Conservation (phyloP, 805 yeast genomes). For the Schwanniomyces sp. region DNA sequence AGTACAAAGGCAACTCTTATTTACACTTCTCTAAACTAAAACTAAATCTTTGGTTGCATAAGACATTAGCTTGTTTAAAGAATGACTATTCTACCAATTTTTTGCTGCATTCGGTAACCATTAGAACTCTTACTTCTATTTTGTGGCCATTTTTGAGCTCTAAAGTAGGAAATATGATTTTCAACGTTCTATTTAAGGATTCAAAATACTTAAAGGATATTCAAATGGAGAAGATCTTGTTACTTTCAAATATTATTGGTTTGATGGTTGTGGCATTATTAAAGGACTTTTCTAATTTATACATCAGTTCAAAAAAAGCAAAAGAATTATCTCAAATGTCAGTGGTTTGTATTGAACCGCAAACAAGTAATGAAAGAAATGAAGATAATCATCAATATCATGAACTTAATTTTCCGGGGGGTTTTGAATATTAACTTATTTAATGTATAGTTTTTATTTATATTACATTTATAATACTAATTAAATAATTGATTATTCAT, state of each 20-base stretch:
- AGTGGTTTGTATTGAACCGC: constrained; percentile 13
- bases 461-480: background rate
- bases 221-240: constrained; percentile 15
- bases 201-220: constrained; percentile 2
- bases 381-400: background rate
- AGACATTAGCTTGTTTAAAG: constrained; percentile 31
- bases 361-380: background rate
- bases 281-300: constrained; percentile 33
- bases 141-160: constrained; percentile 41
- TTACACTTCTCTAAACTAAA: constrained; percentile 9
- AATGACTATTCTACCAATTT: constrained; percentile 33
- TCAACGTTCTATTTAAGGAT: constrained; percentile 9
- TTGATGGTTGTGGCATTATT: constrained; percentile 30
- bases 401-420: background rate
- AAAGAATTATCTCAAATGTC: constrained; percentile 27
- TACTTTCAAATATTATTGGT: constrained; percentile 33
- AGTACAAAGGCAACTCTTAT: constrained; percentile 1
- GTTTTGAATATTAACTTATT: background rate
- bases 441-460: background rate
- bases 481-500: constrained; percentile 22
- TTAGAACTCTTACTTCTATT: constrained; percentile 31
- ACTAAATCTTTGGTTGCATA: constrained; percentile 15
- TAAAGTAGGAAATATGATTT: constrained; percentile 27
- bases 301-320: constrained; percentile 27
- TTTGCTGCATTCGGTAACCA: constrained; percentile 19